Percentiles rank a stretch among this genome's conserved stretches.
Evolutionary conservation across 306 rosid species (phyloP).

Genomic region (Ziziphus jujuba): DNA sequence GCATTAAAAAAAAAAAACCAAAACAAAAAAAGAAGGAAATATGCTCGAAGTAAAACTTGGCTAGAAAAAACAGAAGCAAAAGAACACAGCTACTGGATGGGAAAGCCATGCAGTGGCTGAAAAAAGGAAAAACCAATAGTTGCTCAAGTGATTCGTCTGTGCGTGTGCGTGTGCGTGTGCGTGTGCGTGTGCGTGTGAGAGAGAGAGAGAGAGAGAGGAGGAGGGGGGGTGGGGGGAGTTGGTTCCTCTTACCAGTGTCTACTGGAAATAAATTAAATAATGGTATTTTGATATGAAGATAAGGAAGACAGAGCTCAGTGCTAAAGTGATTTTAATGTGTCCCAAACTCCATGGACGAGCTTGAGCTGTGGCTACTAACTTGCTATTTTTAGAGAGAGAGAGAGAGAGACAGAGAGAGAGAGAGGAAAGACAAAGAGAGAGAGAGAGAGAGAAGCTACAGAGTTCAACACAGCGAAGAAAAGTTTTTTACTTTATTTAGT

Average conservation of each 20-base stretch:
- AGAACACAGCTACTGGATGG: constrained; percentile 30
- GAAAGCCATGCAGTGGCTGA: constrained; percentile 32
- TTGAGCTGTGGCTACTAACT: constrained; percentile 23
- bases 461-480: too few relatives aligned
- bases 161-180: neutral
- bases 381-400: constrained; percentile 49
- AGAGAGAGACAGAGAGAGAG: constrained; percentile 27
- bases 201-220: constrained; percentile 23
- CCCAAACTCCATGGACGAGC: constrained; percentile 61
- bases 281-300: constrained; percentile 34
- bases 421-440: constrained; percentile 19
- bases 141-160: constrained; percentile 18
- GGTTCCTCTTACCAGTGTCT: constrained; percentile 33
- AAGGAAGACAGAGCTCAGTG: constrained; percentile 32
- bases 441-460: neutral
- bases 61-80: constrained; percentile 20
- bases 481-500: neutral
- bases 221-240: constrained; percentile 13
- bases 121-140: constrained; percentile 30
- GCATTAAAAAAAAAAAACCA: constrained; percentile 23
- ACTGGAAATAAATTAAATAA: constrained; percentile 36
- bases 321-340: constrained; percentile 20
- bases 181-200: neutral
- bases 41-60: constrained; percentile 33
- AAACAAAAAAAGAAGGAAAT: constrained; percentile 21